Evolutionary conservation across 345 rosid genomes (phyloP), one percentile per base, ranked within the genome.

Genomic region (Ceriops zippeliana): DNA sequence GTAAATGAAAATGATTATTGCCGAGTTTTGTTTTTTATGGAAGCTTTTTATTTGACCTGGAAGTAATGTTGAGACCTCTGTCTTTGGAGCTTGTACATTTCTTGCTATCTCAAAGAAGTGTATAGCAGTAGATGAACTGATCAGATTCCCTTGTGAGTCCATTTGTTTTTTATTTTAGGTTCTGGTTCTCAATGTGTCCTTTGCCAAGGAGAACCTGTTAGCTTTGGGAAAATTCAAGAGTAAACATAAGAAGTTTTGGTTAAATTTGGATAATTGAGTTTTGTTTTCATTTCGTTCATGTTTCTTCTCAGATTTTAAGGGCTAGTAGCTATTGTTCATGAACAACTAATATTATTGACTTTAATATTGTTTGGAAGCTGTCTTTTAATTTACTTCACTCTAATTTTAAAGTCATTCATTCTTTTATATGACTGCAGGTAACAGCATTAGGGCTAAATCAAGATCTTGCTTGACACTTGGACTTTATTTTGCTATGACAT

Each of bases 401-500:
- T 34, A 34, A 7, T 7, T 34, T 34, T 34, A 34, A 34, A 34
- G 9, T 7, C 37, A 34, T 7, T 34, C 37, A 7, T 7, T 34
- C 9, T 0, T 7, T 34, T 7, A 34, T 7, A 42, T 1, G 49
- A 42, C 49, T 42, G 49, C 49, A 42, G 49, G 17, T 11, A 11
- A 11, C 17, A 2, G 15, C 5, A 42, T 42, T 42, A 42, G 49
- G 16, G 19, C 49, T 42, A 42, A 42, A 42, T 42, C 49, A 42
- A 42, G 16, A 42, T 42, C 49, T 52, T 27, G 52, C 26, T 26
- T n/a, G 2, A 20, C 20, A 19, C 49, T 27, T 67, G 35, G 27
- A 67, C 64, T 20, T 65, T 52, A 15, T 68, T 68, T 38, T 60
- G 53, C 52, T 67, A 64, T 74, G 15, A 34, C 30, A 15, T 65